Evolutionary conservation across 257 asterid species (phyloP), one percentile per base, ranked within the genome.

Genomic region (Capsicum baccatum): DNA sequence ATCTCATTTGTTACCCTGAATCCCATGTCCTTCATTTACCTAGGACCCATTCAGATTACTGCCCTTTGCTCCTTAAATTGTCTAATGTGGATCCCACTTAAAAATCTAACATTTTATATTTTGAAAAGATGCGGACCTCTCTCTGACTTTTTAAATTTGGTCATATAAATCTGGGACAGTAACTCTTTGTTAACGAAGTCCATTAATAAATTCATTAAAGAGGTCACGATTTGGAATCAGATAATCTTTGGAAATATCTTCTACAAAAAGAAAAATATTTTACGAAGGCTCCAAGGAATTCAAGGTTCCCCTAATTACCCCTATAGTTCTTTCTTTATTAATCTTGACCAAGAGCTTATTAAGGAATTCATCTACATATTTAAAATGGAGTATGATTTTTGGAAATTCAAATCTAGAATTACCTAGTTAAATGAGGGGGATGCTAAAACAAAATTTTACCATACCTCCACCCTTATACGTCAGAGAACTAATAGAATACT

Each of bases 1-100:
- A 2, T 0, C 2, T 58, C 0, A 2, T 58, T 6, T 9, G 2
- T 0, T 6, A 58, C 4, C 26, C 1, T 0, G 5, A 59, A 2
- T 12, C 66, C 8, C 2, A n/a, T 0, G 35, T n/a, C 6, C 7
- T 9, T 3, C 33, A 59, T n/a, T 0, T 59, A 0, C 2, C 66
- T 59, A n/a, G 66, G 3, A 59, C 2, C 0, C 13, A 59, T 0
- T 17, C 6, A 1, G 13, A 59, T 9, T 12, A n/a, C 12, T 59
- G 2, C 33, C 33, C 13, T 2, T 0, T 59, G 0, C 9, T 8
- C 0, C 6, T 59, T 26, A 26, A 26, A 26, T 26, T 26, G 1
- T 26, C 0, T 6, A 5, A 5, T 6, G 17, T 3, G 33, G 33
- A 2, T 26, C 7, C 5, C 8, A n/a, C 17, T 0, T 8, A 3